phyloP scores from a whole-genome alignment of 2,329 filamentous ascomycete species.

The Xylariomycetidae sp. region DNA sequence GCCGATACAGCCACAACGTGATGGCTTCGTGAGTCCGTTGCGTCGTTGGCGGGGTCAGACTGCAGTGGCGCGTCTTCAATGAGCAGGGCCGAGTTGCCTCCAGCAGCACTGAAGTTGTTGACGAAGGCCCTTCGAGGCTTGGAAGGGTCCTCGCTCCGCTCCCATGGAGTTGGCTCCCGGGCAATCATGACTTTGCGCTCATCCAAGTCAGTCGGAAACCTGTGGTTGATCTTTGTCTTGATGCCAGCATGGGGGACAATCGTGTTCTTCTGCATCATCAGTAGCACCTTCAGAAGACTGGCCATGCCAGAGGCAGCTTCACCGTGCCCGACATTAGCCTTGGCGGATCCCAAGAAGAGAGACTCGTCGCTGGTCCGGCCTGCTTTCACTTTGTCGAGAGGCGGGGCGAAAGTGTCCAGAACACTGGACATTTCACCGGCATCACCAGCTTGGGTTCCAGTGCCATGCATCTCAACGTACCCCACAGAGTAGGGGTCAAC shows the following conservation, averaged over 20 bases:
- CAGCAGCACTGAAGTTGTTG: slow-evolving; percentile 49
- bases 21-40: slow-evolving; percentile 32
- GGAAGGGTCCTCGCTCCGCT: slow-evolving; percentile 9
- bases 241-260: slow-evolving; percentile 45
- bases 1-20: slow-evolving; percentile 51
- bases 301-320: slow-evolving; percentile 31
- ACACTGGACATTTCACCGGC: slow-evolving; percentile 59
- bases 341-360: slow-evolving; percentile 39
- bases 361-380: slow-evolving; percentile 24
- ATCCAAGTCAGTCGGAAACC: slow-evolving; percentile 34
- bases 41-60: not conserved
- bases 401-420: slow-evolving; percentile 51
- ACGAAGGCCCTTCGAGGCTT: slow-evolving; percentile 25
- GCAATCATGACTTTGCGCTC: slow-evolving; percentile 34
- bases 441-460: slow-evolving; percentile 66
- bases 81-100: slow-evolving; percentile 37
- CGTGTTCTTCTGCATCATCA: slow-evolving; percentile 20
- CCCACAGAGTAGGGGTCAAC: slow-evolving; percentile 48
- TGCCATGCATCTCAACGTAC: slow-evolving; percentile 66
- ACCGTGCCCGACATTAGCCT: slow-evolving; percentile 41
- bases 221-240: slow-evolving; percentile 38
- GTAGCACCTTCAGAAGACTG: slow-evolving; percentile 14
- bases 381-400: no score
- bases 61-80: slow-evolving; percentile 15
- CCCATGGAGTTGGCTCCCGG: slow-evolving; percentile 28